Base-by-base conservation (phyloP, 768 basidiomycete genomes). In the Pulveroboletus frians region DNA sequence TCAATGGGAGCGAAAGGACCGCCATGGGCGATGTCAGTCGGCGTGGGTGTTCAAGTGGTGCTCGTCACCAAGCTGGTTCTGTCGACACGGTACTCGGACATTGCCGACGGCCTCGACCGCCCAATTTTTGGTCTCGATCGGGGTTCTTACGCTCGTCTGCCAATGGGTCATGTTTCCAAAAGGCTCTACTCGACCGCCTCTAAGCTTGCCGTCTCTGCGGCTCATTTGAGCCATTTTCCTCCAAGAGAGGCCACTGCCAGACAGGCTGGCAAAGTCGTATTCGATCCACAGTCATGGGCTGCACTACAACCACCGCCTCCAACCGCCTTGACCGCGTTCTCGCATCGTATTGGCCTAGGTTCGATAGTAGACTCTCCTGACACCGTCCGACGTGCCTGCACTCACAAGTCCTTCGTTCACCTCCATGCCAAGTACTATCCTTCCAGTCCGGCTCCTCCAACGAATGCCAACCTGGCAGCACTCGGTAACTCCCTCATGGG, bases 401-500 rank as follows among this genome's bases (percentile, higher is more conserved):
- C 89, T 3, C 90, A 91, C 64, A 75, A 80, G 17, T 89, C 88
- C 5, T 82, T 85, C 56, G 59, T 80, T 43, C 59, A 71, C 37
- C 71, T 84, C 45, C 77, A 79, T 61, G 67, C 75, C 47, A 74
- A 77, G 54, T 76, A 83, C 55, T 72, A 78, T 59, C 83, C 85
- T 13, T 62, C 76, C 54, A 73, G 76, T 35, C 72, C 77, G 21
- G 58, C 65, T 15, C 81, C 83, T 32, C 63, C 72, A 26, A 83
- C 84, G 38, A 98, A 98, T 71, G 83, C 76, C 9, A 79, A 87
- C 43, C 79, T 95, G 13, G 76, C 85, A 3, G 67, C 77, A 0
- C 69, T 94, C 13, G 94, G 93, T 35, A 96, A 96, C 72, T 76
- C 88, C 1, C 76, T 96, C 49, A 79, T 96, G 71, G 94, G 94